phyloP scores from a whole-genome alignment of 345 rosid species.

The Eucalyptus camaldulensis region DNA sequence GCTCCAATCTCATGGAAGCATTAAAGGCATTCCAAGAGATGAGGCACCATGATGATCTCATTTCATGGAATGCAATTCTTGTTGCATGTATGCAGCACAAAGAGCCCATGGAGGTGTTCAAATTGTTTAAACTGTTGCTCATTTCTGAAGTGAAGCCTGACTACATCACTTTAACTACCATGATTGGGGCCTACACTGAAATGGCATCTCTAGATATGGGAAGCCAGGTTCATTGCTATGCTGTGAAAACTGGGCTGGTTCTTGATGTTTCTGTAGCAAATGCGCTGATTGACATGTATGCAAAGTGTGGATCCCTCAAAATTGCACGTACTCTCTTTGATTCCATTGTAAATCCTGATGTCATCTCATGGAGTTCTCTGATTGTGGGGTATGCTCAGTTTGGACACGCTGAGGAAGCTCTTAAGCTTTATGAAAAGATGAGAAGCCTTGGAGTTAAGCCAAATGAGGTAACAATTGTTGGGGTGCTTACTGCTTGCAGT shows the following conservation, averaged over 20 bases:
- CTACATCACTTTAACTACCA: slow-evolving; percentile 29
- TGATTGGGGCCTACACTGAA: slow-evolving; percentile 50
- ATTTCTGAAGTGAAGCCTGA: slow-evolving; percentile 34
- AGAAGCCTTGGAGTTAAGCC: slow-evolving; percentile 29
- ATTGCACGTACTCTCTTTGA: slow-evolving; percentile 37
- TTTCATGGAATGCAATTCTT: slow-evolving; percentile 71
- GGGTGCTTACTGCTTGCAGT: slow-evolving; percentile 66
- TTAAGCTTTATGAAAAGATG: slow-evolving; percentile 43
- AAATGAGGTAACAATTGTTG: slow-evolving; percentile 45
- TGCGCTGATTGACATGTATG: slow-evolving; percentile 61
- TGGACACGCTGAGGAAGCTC: slow-evolving; percentile 64
- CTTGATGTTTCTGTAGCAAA: slow-evolving; percentile 34
- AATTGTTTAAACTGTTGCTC: slow-evolving; percentile 42
- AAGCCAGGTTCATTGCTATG: slow-evolving; percentile 45
- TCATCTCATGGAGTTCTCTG: slow-evolving; percentile 69
- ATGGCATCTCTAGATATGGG: slow-evolving; percentile 58
- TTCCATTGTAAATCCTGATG: slow-evolving; percentile 33
- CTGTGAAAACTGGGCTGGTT: slow-evolving; percentile 32
- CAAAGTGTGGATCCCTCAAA: slow-evolving; percentile 58
- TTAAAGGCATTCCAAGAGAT: slow-evolving; percentile 43
- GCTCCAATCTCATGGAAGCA: slow-evolving; percentile 22
- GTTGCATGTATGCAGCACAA: slow-evolving; percentile 49
- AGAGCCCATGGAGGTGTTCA: slow-evolving; percentile 36
- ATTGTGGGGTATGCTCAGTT: slow-evolving; percentile 70
- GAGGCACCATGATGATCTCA: slow-evolving; percentile 23